Evolutionary conservation across 345 rosid genomes (phyloP), one percentile per base, ranked within the genome.

Genomic region (Pelargonium nanum): DNA sequence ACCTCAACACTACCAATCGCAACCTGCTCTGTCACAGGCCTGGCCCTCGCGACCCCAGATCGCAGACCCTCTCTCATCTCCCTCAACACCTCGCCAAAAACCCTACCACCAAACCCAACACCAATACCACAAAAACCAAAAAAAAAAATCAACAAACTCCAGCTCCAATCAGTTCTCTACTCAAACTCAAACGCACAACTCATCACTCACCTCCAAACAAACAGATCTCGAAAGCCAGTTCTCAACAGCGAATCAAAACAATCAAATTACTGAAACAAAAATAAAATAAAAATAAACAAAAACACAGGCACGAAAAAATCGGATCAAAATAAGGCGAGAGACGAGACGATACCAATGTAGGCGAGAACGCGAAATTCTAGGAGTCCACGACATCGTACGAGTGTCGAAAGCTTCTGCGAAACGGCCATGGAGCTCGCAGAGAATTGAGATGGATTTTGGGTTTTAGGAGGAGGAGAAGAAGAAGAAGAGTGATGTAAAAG

Each of bases 11-110:
- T 56, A 15, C 16, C 13, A 4, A 21, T 23, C 66, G 50, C 59
- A 44, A 53, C 44, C 64, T 76, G 58, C 53, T 61, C 64, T 59
- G 19, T 52, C 59, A 72, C 77, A 20, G 64, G 65, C 54, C 68
- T 68, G 26, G 19, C 63, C 58, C 6, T 25, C 51, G 56, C 55
- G 65, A 56, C 53, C 16, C 64, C 65, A 10, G 85, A 80, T 68
- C 82, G 65, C 81, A 78, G 57, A 12, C 78, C 75, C 52, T 66
- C 65, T 56, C 56, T 73, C 87, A 86, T 74, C 64, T 54, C 58
- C 61, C n/a, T 40, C 64, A 51, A 24, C 30, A 50, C 64, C 59
- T 57, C 28, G 30, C 67, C n/a, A 50, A 57, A 63, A 65, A 26
- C 65, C 34, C 6, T 16, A 34, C n/a, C n/a, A n/a, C n/a, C n/a